Evolutionary conservation across 805 yeast genomes (phyloP).

Genomic region (Pichia rugopelliculosa): DNA sequence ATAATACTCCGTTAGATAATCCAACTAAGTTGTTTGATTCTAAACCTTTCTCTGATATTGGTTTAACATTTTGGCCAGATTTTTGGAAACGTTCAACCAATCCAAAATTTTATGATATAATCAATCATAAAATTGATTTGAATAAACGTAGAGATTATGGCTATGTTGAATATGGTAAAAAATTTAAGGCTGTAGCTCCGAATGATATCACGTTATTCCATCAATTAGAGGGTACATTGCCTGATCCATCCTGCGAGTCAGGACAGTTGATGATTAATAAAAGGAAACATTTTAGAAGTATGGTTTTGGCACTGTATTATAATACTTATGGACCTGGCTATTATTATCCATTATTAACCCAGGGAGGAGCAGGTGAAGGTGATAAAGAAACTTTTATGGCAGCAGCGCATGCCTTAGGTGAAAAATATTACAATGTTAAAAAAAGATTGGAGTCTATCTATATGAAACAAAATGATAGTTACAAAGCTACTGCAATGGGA

Average conservation of each 20-base stretch:
- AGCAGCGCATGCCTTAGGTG: slow-evolving; percentile 44
- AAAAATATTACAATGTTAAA: slow-evolving; percentile 55
- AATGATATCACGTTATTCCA: slow-evolving; percentile 39
- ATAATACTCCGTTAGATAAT: slow-evolving; percentile 33
- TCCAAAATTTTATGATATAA: slow-evolving; percentile 47
- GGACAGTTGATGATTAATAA: slow-evolving; percentile 58
- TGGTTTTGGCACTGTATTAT: slow-evolving; percentile 51
- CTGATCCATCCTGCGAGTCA: slow-evolving; percentile 58
- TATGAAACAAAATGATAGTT: slow-evolving; percentile 35
- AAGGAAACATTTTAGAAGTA: slow-evolving; percentile 43
- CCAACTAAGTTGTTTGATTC: slow-evolving; percentile 26
- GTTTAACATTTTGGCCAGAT: slow-evolving; percentile 64
- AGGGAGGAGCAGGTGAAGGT: slow-evolving; percentile 45
- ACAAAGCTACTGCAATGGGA: slow-evolving; percentile 69
- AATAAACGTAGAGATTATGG: slow-evolving; percentile 6
- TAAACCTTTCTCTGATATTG: slow-evolving; percentile 40
- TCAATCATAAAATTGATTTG: slow-evolving; percentile 33
- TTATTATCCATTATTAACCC: slow-evolving; percentile 46
- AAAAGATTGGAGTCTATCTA: slow-evolving; percentile 51
- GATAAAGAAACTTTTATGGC: slow-evolving; percentile 60
- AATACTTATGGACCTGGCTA: slow-evolving; percentile 52
- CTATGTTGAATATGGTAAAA: slow-evolving; percentile 3
- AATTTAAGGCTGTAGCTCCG: slow-evolving; percentile 43
- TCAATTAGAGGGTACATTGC: slow-evolving; percentile 53
- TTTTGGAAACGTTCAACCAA: slow-evolving; percentile 61